These are phyloP conservation scores for Fusarium phyllophilum DNA, from an alignment of 2,329 filamentous ascomycete genomes.

Conservation along the genomic window DNA sequence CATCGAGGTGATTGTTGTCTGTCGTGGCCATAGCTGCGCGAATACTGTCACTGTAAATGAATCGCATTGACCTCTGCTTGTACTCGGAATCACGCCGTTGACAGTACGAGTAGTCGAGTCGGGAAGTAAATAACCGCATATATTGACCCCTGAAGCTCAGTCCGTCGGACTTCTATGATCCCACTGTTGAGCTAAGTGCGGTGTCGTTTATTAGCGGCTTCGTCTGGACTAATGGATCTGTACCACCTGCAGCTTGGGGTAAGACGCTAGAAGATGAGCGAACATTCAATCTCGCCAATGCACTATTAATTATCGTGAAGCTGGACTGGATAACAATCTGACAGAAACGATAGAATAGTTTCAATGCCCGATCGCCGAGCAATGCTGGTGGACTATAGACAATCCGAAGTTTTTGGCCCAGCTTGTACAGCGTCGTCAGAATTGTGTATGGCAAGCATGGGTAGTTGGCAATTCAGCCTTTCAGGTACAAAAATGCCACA, in stretches of 20 bases:
- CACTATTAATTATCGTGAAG: neutral
- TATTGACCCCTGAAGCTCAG: conserved; percentile 23
- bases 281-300: conserved; percentile 18
- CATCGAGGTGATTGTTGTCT: conserved; percentile 14
- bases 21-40: conserved; percentile 20
- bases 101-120: conserved; percentile 19
- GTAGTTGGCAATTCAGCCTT: neutral
- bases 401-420: neutral
- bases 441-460: neutral
- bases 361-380: conserved; percentile 11
- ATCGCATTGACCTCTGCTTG: conserved; percentile 38
- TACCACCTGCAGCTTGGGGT: conserved; percentile 35
- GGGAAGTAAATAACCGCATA: conserved; percentile 23
- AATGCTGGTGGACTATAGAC: conserved; percentile 3
- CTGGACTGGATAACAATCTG: conserved; percentile 3
- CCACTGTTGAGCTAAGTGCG: conserved; percentile 28
- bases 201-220: neutral
- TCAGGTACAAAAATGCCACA: neutral
- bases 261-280: conserved; percentile 39
- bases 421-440: neutral
- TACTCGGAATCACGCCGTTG: conserved; percentile 26
- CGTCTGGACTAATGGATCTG: conserved; percentile 19
- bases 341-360: neutral
- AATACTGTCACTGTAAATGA: conserved; percentile 26
- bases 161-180: neutral